Evolutionary conservation across 768 basidiomycete species (phyloP), one percentile per base, ranked within the genome.

Genomic region (Termitomyces titanicus): DNA sequence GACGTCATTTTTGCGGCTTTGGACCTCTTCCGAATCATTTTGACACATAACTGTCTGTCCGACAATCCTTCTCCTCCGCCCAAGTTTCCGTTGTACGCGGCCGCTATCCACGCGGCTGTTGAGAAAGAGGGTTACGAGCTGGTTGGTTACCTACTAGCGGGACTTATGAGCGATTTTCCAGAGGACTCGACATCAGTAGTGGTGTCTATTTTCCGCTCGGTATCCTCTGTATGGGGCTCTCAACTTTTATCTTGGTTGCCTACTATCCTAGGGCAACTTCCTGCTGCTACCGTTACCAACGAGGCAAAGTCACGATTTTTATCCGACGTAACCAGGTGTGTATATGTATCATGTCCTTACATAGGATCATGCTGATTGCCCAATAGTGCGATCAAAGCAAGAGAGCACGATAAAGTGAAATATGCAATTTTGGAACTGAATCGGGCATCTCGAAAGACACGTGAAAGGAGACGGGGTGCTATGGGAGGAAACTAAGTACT

Each of bases 91-190:
- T 60, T 79, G 13, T 92, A 87, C 66, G 82, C 85, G 0, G 66
- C 78, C 9, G 74, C 83, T 39, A 89, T 94, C 61, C 77, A 77
- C 27, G 70, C 69, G 3, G 79, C 83, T 34, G 69, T 94, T 44
- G 77, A 82, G 51, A 84, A 85, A 58, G 85, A 91, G 67, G 93
- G 94, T 3, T 79, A 81, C 51, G 80, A 83, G 62, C 76, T 98
- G 15, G 67, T 91, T 15, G 79, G 80, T 13, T 82, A 82, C 59
- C 68, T 94, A 27, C 74, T 98, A 50, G 72, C 78, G 18, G 96
- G 97, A 3, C 75, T 98, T 25, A 84, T 92, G 4, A 85, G 88
- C 20, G 87, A 89, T 57, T 98, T 95, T 68, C 92, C 92, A 3
- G 93, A 93, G 66, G 96, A 98, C 55, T 80, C 86, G 3, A 76